Evolutionary conservation across 495 filamentous ascomycete genomes (phyloP).

Genomic region (Aeminium ludgeri): DNA sequence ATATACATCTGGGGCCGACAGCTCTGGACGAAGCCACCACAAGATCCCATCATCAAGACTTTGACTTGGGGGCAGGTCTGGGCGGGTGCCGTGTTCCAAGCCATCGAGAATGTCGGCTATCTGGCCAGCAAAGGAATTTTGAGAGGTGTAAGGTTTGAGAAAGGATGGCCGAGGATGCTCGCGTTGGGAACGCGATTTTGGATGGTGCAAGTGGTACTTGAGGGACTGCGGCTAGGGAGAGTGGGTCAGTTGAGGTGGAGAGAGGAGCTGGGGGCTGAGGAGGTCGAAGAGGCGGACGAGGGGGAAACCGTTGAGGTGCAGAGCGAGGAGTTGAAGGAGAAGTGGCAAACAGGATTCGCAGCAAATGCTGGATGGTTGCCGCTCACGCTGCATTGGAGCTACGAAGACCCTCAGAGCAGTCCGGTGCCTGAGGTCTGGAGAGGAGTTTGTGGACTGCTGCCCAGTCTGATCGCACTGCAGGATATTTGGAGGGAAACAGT

Average conservation of each 20-base stretch:
- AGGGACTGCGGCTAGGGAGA: conserved; percentile 48
- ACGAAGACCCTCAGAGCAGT: conserved; percentile 30
- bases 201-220: conserved; percentile 58
- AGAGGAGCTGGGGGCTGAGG: conserved; percentile 20
- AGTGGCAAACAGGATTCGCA: conserved; percentile 21
- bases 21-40: conserved; percentile 8
- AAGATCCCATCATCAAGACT: conserved; percentile 28
- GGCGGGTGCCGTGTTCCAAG: conserved; percentile 51
- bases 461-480: conserved; percentile 3
- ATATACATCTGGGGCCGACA: conserved; percentile 53
- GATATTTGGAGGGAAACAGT: conserved; percentile 7
- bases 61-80: conserved; percentile 53
- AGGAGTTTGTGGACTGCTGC: conserved; percentile 7
- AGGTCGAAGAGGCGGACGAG: conserved; percentile 22
- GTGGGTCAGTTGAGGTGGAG: conserved; percentile 29
- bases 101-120: conserved; percentile 71
- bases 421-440: conserved; percentile 7
- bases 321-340: conserved; percentile 25
- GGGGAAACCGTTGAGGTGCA: conserved; percentile 18
- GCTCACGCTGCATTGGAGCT: conserved; percentile 64
- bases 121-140: conserved; percentile 54
- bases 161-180: conserved; percentile 38
- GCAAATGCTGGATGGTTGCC: conserved; percentile 41
- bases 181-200: conserved; percentile 67
- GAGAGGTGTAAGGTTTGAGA: conserved; percentile 31